Evolutionary conservation across 441 rosid genomes (phyloP), one percentile per base, ranked within the genome.

Genomic region (Erysimum pusillum): DNA sequence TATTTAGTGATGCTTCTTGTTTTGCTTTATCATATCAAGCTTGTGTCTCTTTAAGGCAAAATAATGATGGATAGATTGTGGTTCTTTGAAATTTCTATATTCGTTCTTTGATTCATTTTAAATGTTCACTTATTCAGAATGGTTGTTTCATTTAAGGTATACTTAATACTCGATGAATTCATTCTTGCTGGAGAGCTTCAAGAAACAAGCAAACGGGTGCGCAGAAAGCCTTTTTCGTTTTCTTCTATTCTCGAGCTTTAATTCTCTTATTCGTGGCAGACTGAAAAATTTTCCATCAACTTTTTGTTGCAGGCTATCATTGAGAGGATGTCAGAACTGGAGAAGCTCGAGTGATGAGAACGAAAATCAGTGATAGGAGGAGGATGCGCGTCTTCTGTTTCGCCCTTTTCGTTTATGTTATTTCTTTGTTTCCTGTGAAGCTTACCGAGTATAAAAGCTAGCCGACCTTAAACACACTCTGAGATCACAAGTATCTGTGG

Each of bases 101-200:
- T 2, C 3, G 1, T 34, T 45, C 2, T 14, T 25, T 25, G 39
- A n/a, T 57, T 57, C 12, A 0, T n/a, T 1, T 51, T 1, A 1
- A 31, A 13, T 39, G 12, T 11, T 44, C 11, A 42, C 38, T 64
- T 9, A 73, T 34, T 35, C 14, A 36, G 11, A 57, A 35, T 25
- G 17, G 59, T 46, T 57, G 48, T 66, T 57, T 66, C 49, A 74
- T 74, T 4, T n/a, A 1, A 91, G 97, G 98, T 91, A 18, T 93
- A 93, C 84, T 83, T 93, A 79, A 90, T 93, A 72, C 96, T 93
- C 35, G 98, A 91, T 56, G 97, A 93, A 79, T 91, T 93, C 88
- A 91, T 93, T 82, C 97, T 93, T 72, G 98, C 96, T 10, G 98
- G 98, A 32, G 98, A 93, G 81, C 95, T 93, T 52, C 97, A 93